phyloP scores from a whole-genome alignment of 169 alveolate species.

The Eimeria zaria region DNA sequence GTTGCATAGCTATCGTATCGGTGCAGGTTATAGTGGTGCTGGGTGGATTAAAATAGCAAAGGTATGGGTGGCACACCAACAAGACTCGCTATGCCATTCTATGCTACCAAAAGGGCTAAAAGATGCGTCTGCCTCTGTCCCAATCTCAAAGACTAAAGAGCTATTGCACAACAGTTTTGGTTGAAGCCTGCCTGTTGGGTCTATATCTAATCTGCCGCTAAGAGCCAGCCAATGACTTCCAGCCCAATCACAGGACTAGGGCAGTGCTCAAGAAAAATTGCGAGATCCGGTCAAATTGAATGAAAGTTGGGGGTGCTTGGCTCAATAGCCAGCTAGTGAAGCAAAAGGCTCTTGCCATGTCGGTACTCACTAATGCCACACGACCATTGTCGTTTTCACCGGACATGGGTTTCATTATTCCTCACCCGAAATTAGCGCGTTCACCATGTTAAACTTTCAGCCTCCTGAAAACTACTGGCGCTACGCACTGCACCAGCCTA shows the following conservation, averaged over 20 bases:
- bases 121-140: neutral
- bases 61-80: neutral
- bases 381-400: neutral
- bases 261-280: no score
- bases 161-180: neutral
- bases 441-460: neutral
- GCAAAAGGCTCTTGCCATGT: neutral
- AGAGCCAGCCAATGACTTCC: neutral
- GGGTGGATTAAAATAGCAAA: neutral
- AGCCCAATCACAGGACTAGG: neutral
- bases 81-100: neutral
- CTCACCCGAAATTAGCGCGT: neutral
- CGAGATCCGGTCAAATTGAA: no score
- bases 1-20: no score
- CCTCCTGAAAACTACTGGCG: neutral
- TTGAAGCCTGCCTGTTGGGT: neutral
- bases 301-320: neutral
- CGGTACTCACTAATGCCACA: neutral
- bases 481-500: neutral
- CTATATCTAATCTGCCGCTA: neutral
- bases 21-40: neutral
- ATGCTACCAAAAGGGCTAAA: neutral
- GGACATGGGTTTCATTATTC: neutral
- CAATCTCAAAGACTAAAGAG: neutral
- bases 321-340: neutral